A percentile compares a stretch with the other conserved stretches of the same genome.
Conservation (phyloP, 1,284 basidiomycete species). For the Pseudozyma flocculosa region DNA sequence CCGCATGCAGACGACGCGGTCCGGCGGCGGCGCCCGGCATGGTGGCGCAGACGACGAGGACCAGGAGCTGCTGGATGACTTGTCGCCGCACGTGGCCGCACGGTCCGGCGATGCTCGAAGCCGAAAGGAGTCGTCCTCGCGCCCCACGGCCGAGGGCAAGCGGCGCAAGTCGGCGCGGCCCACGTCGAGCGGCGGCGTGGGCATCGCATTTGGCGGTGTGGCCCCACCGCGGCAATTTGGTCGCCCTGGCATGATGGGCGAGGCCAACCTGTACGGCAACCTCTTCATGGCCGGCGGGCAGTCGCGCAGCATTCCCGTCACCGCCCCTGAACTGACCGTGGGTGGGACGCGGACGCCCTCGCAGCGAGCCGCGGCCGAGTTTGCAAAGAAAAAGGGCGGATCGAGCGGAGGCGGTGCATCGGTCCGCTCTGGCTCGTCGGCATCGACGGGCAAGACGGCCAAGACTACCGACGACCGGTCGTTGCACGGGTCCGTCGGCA, state of each 20-base stretch:
- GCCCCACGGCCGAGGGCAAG: slow-evolving; percentile 4
- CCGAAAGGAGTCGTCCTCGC: not conserved
- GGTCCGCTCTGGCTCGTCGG: slow-evolving; percentile 3
- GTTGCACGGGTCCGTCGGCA: not conserved
- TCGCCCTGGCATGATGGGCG: slow-evolving; percentile 12
- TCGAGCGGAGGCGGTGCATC: not conserved
- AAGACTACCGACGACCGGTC: slow-evolving; percentile 13
- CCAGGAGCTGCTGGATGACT: not conserved
- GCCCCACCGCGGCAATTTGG: slow-evolving; percentile 1
- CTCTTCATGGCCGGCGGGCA: slow-evolving; percentile 13
- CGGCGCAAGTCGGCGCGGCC: slow-evolving; percentile 15
- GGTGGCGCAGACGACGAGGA: slow-evolving; percentile 1
- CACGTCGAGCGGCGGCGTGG: slow-evolving; percentile 19
- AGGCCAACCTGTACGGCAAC: not conserved
- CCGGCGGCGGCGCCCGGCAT: slow-evolving; percentile 6
- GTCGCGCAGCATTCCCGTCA: slow-evolving; percentile 11
- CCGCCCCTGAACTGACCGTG: slow-evolving; percentile 9
- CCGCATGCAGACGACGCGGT: slow-evolving; percentile 17
- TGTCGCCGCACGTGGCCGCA: too few relatives aligned
- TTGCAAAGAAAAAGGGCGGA: not conserved
- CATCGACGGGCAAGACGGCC: slow-evolving; percentile 6
- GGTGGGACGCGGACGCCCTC: slow-evolving; percentile 7
- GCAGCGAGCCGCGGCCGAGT: slow-evolving; percentile 11
- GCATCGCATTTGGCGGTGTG: not conserved
- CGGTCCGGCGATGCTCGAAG: not conserved